phyloP scores from a whole-genome alignment of 768 basidiomycete genomes.

The Austroboletus eburneus region DNA sequence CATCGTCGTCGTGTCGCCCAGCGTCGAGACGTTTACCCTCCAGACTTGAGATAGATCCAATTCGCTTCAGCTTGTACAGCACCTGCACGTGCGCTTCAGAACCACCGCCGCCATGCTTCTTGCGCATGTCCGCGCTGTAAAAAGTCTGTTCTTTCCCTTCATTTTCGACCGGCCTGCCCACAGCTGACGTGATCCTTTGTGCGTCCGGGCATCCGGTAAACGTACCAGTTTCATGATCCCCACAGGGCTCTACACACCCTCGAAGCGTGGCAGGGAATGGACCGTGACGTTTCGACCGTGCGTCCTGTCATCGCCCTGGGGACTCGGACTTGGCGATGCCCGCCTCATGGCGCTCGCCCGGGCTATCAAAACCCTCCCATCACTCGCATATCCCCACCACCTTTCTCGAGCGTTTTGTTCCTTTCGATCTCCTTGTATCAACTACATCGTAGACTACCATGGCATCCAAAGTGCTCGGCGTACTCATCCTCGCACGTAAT shows the following conservation, averaged over 20 bases:
- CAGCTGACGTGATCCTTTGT: slow-evolving; percentile 26
- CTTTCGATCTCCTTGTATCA: background rate
- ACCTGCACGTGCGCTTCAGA: slow-evolving; percentile 14
- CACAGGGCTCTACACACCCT: slow-evolving; percentile 15
- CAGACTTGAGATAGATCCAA: background rate
- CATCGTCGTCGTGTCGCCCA: background rate
- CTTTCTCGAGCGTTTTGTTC: slow-evolving; percentile 8
- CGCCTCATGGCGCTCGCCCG: slow-evolving; percentile 24
- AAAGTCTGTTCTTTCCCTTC: slow-evolving; percentile 19
- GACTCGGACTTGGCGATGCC: slow-evolving; percentile 27
- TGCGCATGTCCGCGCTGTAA: slow-evolving; percentile 21
- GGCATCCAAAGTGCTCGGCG: slow-evolving; percentile 53
- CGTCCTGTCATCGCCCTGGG: slow-evolving; percentile 23
- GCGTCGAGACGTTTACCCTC: slow-evolving; percentile 16
- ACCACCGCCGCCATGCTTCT: slow-evolving; percentile 18
- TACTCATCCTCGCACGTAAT: slow-evolving; percentile 71
- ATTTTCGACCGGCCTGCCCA: slow-evolving; percentile 16
- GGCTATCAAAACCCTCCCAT: slow-evolving; percentile 29
- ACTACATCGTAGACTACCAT: slow-evolving; percentile 12
- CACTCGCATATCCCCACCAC: too few species aligned
- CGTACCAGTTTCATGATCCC: slow-evolving; percentile 11
- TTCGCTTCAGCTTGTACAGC: background rate
- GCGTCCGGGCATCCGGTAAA: too few species aligned
- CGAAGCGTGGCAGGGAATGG: slow-evolving; percentile 29
- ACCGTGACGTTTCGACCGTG: slow-evolving; percentile 18